Base-by-base conservation (phyloP, 768 basidiomycete species). In the Boletus sp. region DNA sequence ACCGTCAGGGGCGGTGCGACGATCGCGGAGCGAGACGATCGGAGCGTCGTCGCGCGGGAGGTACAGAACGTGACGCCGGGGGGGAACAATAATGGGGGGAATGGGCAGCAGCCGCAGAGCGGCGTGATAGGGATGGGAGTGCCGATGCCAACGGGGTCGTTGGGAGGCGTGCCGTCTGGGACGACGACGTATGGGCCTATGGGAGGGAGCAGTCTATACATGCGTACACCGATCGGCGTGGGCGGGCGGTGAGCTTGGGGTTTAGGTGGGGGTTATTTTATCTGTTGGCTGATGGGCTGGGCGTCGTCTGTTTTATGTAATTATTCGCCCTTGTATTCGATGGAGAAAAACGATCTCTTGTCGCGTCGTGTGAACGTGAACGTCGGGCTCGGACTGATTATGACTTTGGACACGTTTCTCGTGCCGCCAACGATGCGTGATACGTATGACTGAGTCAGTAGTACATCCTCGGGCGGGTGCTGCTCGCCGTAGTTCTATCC, bases 21-120 rank as follows among this genome's bases (percentile, higher is more conserved):
- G n/a, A 84, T 90, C 47, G 89, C 89, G 28, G 89, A 91, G 71
- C 79, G 89, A 17, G 89, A 91, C 57, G 90, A 92, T 63, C 79
- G 89, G 51, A 70, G 66, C 9, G 55, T 76, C 10, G 55, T 77
- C 68, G 59, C 77, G 74, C 54, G 62, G 56, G 85, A 84, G 39
- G 66, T 69, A 29, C 86, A 83, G 62, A 85, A 80, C 60, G 83
- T 80, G 67, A 83, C 85, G 7, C 83, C 85, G 11, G 83, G 78
- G 2, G 53, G 47, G 9, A 29, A 6, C 24, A 55, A 47, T 2
- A 74, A 76, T 28, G 72, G 70, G 52, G 67, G 65, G n/a, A 70
- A 67, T 14, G 73, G 67, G 15, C 63, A 54, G 41, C 64, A 68
- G 20, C 47, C 57, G 40, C 79, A 74, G 60, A 75, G 64, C 77